Evolutionary conservation across 805 yeast genomes (phyloP), one percentile per base, ranked within the genome.

Genomic region (Candida quercuum): DNA sequence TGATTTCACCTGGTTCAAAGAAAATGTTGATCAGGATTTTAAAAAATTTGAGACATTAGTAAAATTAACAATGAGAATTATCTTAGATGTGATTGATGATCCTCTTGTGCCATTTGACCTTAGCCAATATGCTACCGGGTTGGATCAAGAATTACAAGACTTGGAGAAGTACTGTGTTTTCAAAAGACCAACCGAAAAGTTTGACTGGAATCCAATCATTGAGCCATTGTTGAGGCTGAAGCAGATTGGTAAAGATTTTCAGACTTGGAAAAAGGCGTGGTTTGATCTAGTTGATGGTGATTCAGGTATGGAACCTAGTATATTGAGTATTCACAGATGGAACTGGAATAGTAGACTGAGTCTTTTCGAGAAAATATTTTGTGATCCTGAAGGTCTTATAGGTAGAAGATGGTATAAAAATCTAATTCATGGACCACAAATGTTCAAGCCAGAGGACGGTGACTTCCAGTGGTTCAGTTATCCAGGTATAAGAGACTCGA

Each of bases 51-150:
- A 62, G 8, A 71, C 76, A 14, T 51, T 87, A 42, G 72, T 78
- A 3, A 72, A 78, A 38, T 52, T 83, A 17, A 51, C 82, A 1
- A 66, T 84, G 4, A 63, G 70, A 32, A 44, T 80, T 3, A 60
- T 72, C 0, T 52, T 87, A n/a, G 69, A 73, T 33, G 52, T 83
- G n/a, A 73, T 79, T 0, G 95, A 88, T 48, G 72, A 71, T 28
- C 95, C 97, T 1, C 57, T 86, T 28, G 64, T 89, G 14, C 95
- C 95, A 3, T 82, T 71, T 47, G 74, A 79, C 52, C 57, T 85
- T 25, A 57, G 54, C 4, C 62, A 64, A 6, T 68, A 76, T 41
- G 72, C 74, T 6, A 54, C 61, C 2, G 61, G 60, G 8, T 46
- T 85, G 41, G 64, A 63, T 16, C 52, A 58, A 2, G 72, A 72